Conservation (phyloP, 2,329 filamentous ascomycete genomes). For the Xylaria sp. region DNA sequence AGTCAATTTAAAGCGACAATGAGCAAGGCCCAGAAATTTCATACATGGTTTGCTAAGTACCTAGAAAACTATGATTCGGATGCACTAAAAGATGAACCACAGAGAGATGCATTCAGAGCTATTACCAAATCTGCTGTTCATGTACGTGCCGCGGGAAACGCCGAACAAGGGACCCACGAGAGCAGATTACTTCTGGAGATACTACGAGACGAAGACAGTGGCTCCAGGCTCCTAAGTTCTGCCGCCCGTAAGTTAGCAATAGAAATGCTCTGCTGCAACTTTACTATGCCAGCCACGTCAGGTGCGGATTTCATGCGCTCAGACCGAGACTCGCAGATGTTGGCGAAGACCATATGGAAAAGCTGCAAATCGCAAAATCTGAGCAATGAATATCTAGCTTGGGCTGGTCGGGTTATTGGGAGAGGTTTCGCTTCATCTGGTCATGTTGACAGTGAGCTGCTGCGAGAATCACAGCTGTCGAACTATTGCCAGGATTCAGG, state of each 20-base stretch:
- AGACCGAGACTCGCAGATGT: slow-evolving; percentile 66
- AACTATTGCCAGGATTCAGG: slow-evolving; percentile 55
- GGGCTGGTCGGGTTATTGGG: slow-evolving; percentile 86
- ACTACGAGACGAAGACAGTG: slow-evolving; percentile 71
- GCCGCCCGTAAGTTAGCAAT: slow-evolving; percentile 74
- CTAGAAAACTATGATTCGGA: slow-evolving; percentile 66
- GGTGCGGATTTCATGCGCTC: slow-evolving; percentile 71
- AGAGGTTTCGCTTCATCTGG: slow-evolving; percentile 82
- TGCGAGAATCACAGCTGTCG: slow-evolving; percentile 63
- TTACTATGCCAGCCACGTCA: slow-evolving; percentile 64
- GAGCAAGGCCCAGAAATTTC: slow-evolving; percentile 76
- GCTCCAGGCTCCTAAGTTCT: slow-evolving; percentile 69
- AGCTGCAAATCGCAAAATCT: slow-evolving; percentile 70
- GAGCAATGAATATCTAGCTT: slow-evolving; percentile 74
- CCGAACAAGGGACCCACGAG: slow-evolving; percentile 73
- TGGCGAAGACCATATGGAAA: slow-evolving; percentile 74
- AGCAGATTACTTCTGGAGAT: slow-evolving; percentile 81
- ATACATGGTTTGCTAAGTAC: slow-evolving; percentile 77
- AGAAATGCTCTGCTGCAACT: slow-evolving; percentile 75
- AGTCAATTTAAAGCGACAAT: slow-evolving; percentile 80
- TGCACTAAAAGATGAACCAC: slow-evolving; percentile 53
- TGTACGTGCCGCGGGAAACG: slow-evolving; percentile 72
- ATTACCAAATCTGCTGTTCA: slow-evolving; percentile 73
- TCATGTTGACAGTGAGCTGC: slow-evolving; percentile 63
- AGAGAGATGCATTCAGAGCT: slow-evolving; percentile 64